A percentile compares a stretch with the other conserved stretches of the same genome.
phyloP scores from a whole-genome alignment of 2,329 filamentous ascomycete genomes.

The Coniochaeta hoffmannii region DNA sequence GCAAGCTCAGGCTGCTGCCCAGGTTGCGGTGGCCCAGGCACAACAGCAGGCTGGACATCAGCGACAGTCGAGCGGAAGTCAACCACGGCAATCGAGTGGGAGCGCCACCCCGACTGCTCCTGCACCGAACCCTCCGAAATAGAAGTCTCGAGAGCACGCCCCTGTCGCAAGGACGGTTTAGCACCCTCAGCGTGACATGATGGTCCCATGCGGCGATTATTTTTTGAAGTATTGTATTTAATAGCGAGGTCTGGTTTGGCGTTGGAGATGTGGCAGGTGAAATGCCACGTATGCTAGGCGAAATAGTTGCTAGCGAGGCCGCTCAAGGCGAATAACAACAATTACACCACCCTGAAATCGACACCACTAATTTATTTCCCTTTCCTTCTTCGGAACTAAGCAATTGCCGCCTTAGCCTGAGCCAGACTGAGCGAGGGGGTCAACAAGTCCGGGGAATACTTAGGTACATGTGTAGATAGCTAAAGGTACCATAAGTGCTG shows the following conservation, averaged over 20 bases:
- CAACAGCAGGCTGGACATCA: constrained; percentile 11
- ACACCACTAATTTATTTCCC: too few species aligned
- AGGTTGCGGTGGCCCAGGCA: neutral
- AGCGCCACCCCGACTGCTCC: constrained; percentile 15
- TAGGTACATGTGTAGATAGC: too few species aligned
- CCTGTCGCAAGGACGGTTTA: too few species aligned
- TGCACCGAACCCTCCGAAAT: constrained; percentile 10
- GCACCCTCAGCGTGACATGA: neutral
- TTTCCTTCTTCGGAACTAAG: too few species aligned
- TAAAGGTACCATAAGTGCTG: too few species aligned
- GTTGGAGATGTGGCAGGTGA: neutral
- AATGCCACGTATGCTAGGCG: neutral
- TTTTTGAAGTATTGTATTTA: neutral
- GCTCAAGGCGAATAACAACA: neutral
- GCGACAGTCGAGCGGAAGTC: neutral
- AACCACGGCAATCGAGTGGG: constrained; percentile 15
- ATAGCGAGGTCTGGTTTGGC: neutral
- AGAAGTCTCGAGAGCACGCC: constrained; percentile 1
- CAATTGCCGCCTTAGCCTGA: too few species aligned
- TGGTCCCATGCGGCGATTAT: neutral
- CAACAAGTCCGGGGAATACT: too few species aligned
- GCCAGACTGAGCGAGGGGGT: too few species aligned
- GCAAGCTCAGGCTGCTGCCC: constrained; percentile 31
- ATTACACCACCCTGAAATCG: neutral
- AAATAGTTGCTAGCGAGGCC: neutral